phyloP scores from a whole-genome alignment of 2,329 filamentous ascomycete species.

The Cadophora sp. region DNA sequence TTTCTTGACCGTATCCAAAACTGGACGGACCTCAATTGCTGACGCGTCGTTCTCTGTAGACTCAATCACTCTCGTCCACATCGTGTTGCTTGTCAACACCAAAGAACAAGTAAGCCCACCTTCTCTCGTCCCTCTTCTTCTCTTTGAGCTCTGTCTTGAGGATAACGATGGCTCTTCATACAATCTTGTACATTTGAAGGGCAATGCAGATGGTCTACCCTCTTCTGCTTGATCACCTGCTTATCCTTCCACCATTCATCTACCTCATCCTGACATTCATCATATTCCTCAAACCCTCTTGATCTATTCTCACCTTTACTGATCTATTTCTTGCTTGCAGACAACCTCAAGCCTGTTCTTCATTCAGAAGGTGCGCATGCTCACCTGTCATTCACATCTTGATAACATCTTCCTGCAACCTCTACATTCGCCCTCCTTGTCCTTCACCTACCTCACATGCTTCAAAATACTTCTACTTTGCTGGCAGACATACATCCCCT shows the following conservation, averaged over 20 bases:
- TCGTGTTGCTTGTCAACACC: slow-evolving; percentile 7
- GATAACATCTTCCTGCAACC: neutral
- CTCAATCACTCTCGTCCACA: neutral
- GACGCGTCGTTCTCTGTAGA: neutral
- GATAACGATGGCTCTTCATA: neutral
- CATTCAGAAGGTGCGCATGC: slow-evolving; percentile 4
- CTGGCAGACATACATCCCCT: neutral
- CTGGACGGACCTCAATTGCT: neutral
- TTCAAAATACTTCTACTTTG: no score
- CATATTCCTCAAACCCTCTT: neutral
- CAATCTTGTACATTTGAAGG: neutral
- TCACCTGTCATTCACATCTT: neutral
- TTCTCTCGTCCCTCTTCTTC: neutral
- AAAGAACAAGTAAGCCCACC: neutral
- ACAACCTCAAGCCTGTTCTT: slow-evolving; percentile 3
- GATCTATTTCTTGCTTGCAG: neutral
- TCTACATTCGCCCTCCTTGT: neutral
- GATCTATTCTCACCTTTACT: neutral
- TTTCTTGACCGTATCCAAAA: neutral
- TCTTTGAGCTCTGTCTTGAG: neutral
- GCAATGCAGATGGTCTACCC: neutral
- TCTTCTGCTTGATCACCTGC: neutral
- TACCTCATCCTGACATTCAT: neutral
- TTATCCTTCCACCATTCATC: neutral
- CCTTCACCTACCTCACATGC: neutral